Percentiles rank a stretch among this genome's conserved stretches.
Evolutionary conservation across 805 yeast genomes (phyloP).

Genomic region (Candida montana): DNA sequence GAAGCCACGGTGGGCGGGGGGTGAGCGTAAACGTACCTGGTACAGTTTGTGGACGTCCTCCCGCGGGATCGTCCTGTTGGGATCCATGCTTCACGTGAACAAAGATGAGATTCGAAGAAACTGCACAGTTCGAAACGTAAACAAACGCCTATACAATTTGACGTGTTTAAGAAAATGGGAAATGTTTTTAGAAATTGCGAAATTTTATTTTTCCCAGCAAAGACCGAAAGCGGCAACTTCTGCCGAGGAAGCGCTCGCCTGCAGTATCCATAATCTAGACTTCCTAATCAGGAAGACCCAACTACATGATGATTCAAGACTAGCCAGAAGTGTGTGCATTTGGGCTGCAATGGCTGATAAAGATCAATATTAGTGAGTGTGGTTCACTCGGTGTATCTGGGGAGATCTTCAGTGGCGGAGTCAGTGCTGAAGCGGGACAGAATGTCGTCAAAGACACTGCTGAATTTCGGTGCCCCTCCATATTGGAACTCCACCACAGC

Average conservation of each 20-base stretch:
- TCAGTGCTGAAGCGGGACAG: slow-evolving; percentile 33
- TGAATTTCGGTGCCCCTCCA: slow-evolving; percentile 44
- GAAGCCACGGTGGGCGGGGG: neutral
- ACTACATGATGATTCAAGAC: too few relatives aligned
- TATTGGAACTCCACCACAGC: slow-evolving; percentile 38
- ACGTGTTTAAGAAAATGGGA: slow-evolving; percentile 1
- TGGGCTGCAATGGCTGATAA: too few relatives aligned
- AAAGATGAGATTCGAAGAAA: neutral
- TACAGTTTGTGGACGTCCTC: slow-evolving; percentile 27
- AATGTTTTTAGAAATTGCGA: neutral
- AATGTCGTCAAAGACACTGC: slow-evolving; percentile 28
- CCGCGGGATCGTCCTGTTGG: slow-evolving; percentile 19
- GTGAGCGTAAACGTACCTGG: slow-evolving; percentile 15
- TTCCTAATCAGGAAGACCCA: slow-evolving; percentile 7
- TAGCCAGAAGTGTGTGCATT: too few relatives aligned
- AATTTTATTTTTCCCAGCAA: neutral
- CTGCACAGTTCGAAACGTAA: slow-evolving; percentile 1
- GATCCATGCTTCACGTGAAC: slow-evolving; percentile 18
- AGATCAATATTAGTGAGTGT: too few relatives aligned
- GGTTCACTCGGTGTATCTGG: slow-evolving; percentile 29
- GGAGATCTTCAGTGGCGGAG: slow-evolving; percentile 43
- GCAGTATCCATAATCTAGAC: neutral
- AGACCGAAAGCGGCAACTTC: neutral
- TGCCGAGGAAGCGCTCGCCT: neutral
- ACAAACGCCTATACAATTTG: slow-evolving; percentile 3